A percentile compares a stretch with the other conserved stretches of the same genome.
Conservation (phyloP, 345 rosid species). For the Brassica cretica region DNA sequence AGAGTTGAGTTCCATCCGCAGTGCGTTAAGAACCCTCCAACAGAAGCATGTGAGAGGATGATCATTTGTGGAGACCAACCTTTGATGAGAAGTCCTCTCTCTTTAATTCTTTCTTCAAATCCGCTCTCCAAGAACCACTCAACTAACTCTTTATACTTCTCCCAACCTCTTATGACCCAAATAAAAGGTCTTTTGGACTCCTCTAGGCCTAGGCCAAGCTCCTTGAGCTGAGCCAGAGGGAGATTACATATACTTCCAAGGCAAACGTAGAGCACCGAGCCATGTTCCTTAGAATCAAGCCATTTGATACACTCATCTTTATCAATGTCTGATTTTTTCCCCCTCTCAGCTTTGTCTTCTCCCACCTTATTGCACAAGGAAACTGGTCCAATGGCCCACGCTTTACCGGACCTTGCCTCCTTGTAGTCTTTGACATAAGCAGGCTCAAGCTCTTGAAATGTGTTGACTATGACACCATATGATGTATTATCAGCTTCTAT, state of each 20-base stretch:
- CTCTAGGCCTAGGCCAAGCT: constrained; percentile 4
- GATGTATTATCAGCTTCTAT: not conserved
- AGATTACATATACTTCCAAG: not conserved
- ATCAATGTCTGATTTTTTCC: not conserved
- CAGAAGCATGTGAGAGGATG: not conserved
- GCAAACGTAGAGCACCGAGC: not conserved
- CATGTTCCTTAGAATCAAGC: not conserved
- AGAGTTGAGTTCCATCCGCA: constrained; percentile 1
- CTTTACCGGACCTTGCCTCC: not conserved
- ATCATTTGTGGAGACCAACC: constrained; percentile 1
- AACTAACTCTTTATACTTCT: not conserved
- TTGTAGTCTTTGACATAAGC: constrained; percentile 7
- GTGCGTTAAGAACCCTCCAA: not conserved
- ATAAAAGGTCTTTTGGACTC: not conserved
- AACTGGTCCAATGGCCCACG: constrained; percentile 2
- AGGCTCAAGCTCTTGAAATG: not conserved
- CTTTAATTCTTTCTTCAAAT: not conserved
- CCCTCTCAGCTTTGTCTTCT: constrained; percentile 2
- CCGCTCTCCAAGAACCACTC: not conserved
- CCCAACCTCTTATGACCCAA: not conserved
- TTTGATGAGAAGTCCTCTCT: not conserved
- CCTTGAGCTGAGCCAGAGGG: not conserved
- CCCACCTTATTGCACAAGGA: constrained; percentile 10
- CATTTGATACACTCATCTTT: not conserved
- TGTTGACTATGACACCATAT: not conserved